These are phyloP conservation scores for Cavenderia fasciculata DNA, from an alignment of 78 protist genomes.

Conservation along the genomic window DNA sequence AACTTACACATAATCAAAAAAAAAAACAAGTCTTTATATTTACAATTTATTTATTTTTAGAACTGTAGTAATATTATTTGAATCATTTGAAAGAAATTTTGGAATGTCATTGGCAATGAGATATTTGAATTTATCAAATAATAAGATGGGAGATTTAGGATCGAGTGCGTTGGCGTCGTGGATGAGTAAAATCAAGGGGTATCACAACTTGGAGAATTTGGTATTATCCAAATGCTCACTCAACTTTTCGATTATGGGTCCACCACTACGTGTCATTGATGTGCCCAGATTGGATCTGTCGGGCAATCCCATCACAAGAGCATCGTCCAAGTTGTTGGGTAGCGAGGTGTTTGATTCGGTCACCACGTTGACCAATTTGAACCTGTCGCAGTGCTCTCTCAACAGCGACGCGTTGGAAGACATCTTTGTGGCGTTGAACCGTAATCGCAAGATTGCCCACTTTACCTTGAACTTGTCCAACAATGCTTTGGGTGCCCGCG, in stretches of 20 bases:
- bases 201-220: conserved; percentile 32
- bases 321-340: conserved; percentile 40
- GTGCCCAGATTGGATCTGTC: conserved; percentile 48
- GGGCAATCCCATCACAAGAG: conserved; percentile 32
- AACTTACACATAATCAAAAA: neutral
- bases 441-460: conserved; percentile 50
- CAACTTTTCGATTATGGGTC: conserved; percentile 66
- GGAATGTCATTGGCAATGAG: conserved; percentile 57
- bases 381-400: conserved; percentile 27
- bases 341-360: conserved; percentile 54
- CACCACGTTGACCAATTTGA: conserved; percentile 6
- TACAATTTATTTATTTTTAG: conserved; percentile 1
- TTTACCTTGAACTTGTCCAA: conserved; percentile 29
- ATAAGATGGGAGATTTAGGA: conserved; percentile 68
- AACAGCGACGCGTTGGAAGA: conserved; percentile 60
- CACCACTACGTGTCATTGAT: conserved; percentile 71
- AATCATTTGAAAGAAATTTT: conserved; percentile 75
- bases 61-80: conserved; percentile 33
- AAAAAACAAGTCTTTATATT: neutral
- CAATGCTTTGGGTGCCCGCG: conserved; percentile 34
- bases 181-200: conserved; percentile 72
- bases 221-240: conserved; percentile 40
- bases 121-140: conserved; percentile 58
- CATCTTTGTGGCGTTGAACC: conserved; percentile 49
- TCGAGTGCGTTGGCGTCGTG: conserved; percentile 48